phyloP scores from a whole-genome alignment of 306 rosid species.

The Delonix regia region DNA sequence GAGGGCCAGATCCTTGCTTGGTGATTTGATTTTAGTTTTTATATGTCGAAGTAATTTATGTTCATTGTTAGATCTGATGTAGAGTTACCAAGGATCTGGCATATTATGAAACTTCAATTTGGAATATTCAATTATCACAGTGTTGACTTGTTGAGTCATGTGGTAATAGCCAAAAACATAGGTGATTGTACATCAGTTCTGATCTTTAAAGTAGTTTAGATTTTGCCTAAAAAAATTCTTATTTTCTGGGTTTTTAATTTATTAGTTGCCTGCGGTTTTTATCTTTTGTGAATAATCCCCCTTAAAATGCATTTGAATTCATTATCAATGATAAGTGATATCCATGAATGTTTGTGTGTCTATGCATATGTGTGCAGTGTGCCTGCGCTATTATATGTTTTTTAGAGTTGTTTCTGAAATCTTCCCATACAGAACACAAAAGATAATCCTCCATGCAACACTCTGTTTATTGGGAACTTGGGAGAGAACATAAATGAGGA shows the following conservation, averaged over 20 bases:
- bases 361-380: background rate
- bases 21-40: background rate
- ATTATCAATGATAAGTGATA: slow-evolving; percentile 21
- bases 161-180: background rate
- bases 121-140: background rate
- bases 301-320: too few relatives aligned
- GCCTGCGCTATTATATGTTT: background rate
- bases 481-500: slow-evolving; percentile 97
- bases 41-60: background rate
- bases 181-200: slow-evolving; percentile 6
- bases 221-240: background rate
- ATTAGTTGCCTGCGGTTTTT: background rate
- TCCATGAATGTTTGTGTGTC: background rate
- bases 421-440: slow-evolving; percentile 75
- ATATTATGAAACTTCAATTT: too few relatives aligned
- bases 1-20: slow-evolving; percentile 6
- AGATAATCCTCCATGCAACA: slow-evolving; percentile 98
- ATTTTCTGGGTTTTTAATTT: background rate
- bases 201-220: slow-evolving; percentile 1
- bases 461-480: slow-evolving; percentile 93
- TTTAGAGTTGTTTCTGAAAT: background rate
- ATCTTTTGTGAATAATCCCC: background rate
- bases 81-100: too few relatives aligned
- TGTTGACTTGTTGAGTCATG: background rate
- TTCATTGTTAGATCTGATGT: background rate